Evolutionary conservation across 306 rosid genomes (phyloP), one percentile per base, ranked within the genome.

Genomic region (Sechiopsis laciniata): DNA sequence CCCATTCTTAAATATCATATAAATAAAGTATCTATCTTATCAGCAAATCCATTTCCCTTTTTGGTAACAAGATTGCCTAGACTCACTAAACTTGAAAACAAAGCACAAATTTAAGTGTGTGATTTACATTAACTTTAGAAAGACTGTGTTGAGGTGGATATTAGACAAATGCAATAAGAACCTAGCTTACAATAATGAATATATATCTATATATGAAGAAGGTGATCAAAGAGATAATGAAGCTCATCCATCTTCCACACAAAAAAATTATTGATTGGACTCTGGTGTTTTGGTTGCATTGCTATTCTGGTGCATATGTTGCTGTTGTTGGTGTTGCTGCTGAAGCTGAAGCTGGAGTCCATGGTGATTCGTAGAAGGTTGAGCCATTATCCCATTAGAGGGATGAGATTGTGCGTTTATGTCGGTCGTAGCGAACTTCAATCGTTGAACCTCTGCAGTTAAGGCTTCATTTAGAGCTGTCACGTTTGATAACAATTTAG

Each of bases 381-480:
- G 89, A 13, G 89, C 7, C n/a, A 69, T 50, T 48, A 51, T 20
- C 42, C 59, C 58, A 1, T 50, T 51, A 3, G 74, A 83, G 79
- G 84, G 74, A 56, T 72, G 89, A 10, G 89, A 85, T 3, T 92
- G 95, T 2, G 88, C 88, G n/a, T n/a, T 82, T 73, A 90, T 37
- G 63, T 90, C 96, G 14, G 96, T n/a, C n/a, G n/a, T n/a, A n/a
- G n/a, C n/a, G n/a, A n/a, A n/a, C n/a, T n/a, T n/a, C n/a, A n/a
- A n/a, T n/a, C n/a, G n/a, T n/a, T n/a, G n/a, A n/a, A n/a, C n/a
- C n/a, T n/a, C n/a, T n/a, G n/a, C n/a, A n/a, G n/a, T n/a, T n/a
- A 93, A 81, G 11, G 98, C 97, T 77, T 90, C 98, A n/a, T 90
- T 90, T 72, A 93, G 84, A 80, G 98, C 97, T 93, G 86, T 73